Evolutionary conservation across 2,329 filamentous ascomycete species (phyloP).

Genomic region (Fonsecaea pugnacius): DNA sequence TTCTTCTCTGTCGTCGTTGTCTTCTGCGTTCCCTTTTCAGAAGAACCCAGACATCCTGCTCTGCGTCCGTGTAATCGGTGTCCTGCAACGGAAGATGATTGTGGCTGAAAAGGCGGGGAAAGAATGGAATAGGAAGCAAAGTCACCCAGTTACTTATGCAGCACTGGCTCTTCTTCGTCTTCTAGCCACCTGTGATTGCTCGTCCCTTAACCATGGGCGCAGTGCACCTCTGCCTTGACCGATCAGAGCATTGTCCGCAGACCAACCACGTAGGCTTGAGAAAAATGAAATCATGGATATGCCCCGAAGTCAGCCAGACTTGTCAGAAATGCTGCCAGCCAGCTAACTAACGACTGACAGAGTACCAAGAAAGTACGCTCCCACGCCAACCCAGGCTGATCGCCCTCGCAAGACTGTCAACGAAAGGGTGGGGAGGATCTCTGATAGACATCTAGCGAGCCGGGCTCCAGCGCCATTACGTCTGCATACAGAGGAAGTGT

Average conservation of each 20-base stretch:
- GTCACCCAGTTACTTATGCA: background rate
- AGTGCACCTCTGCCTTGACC: no score
- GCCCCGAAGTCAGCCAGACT: background rate
- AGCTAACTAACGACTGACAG: background rate
- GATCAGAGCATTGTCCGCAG: background rate
- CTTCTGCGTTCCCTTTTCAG: background rate
- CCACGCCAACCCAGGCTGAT: background rate
- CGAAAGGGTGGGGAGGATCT: background rate
- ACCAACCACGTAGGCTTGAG: background rate
- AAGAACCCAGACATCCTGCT: background rate
- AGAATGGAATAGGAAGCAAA: no score
- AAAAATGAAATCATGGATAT: no score
- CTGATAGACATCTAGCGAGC: conserved; percentile 4
- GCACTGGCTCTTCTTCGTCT: background rate
- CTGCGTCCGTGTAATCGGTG: background rate
- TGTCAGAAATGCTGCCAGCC: background rate
- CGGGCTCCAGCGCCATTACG: background rate
- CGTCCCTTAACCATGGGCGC: background rate
- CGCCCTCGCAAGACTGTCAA: background rate
- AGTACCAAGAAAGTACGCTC: conserved; percentile 1
- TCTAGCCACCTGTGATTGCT: background rate
- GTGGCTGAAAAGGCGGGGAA: background rate
- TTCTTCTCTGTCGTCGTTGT: background rate
- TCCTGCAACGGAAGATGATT: background rate
- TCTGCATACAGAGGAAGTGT: background rate